Conservation (phyloP, 1,284 basidiomycete genomes). For the Rhodotorula sp. region DNA sequence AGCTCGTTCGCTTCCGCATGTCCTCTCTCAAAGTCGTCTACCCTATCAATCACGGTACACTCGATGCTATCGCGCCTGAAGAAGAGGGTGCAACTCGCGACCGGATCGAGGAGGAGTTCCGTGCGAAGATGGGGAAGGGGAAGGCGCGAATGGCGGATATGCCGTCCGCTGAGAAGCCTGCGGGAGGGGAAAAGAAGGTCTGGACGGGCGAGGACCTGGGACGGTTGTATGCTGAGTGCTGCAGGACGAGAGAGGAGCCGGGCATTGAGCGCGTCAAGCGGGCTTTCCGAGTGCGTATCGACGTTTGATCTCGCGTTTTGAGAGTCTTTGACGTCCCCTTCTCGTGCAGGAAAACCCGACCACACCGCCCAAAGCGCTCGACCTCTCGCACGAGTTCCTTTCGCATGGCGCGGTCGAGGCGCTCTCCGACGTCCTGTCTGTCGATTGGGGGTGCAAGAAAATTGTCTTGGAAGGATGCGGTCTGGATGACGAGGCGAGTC, state of each 20-base stretch:
- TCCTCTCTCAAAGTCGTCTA: constrained; percentile 44
- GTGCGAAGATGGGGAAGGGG: constrained; percentile 45
- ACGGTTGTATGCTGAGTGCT: constrained; percentile 76
- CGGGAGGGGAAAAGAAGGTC: constrained; percentile 56
- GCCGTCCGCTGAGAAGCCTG: background rate
- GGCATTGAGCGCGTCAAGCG: constrained; percentile 64
- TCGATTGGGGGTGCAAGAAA: constrained; percentile 84
- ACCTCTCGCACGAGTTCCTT: constrained; percentile 73
- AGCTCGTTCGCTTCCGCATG: constrained; percentile 45
- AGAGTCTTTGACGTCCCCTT: constrained; percentile 10
- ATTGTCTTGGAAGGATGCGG: constrained; percentile 75
- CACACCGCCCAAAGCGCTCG: constrained; percentile 62
- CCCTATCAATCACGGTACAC: constrained; percentile 44
- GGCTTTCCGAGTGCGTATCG: constrained; percentile 64
- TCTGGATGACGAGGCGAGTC: constrained; percentile 70
- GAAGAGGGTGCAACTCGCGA: constrained; percentile 38
- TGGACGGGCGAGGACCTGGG: constrained; percentile 78
- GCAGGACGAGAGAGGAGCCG: constrained; percentile 67
- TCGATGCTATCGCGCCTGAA: constrained; percentile 32
- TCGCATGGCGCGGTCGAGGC: constrained; percentile 68
- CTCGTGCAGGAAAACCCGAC: constrained; percentile 45
- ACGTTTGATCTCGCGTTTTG: background rate
- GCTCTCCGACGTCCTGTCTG: constrained; percentile 79
- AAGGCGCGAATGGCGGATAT: background rate
- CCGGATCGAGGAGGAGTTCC: constrained; percentile 35